Conservation (phyloP, 2,329 filamentous ascomycete species). For the Venturia asperata region DNA sequence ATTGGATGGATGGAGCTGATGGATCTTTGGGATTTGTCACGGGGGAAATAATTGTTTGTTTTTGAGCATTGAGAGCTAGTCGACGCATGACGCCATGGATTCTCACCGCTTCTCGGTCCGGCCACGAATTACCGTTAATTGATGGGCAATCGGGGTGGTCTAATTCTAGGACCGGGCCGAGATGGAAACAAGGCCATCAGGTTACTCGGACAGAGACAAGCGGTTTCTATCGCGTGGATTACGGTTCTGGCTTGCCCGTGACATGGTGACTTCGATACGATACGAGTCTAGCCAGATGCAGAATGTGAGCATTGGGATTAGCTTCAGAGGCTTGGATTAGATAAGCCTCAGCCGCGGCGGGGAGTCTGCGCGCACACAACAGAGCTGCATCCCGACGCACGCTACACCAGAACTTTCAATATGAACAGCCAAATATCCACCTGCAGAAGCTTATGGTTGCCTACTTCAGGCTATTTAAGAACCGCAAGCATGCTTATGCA, state of each 20-base stretch:
- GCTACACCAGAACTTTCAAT: too few relatives aligned
- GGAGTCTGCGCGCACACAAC: neutral
- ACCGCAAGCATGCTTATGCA: neutral
- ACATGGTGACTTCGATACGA: too few relatives aligned
- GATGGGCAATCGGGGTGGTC: too few relatives aligned
- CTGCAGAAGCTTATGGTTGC: neutral
- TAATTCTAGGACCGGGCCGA: too few relatives aligned
- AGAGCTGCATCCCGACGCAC: neutral
- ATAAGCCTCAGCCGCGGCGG: too few relatives aligned
- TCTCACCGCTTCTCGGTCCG: neutral
- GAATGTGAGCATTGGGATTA: neutral
- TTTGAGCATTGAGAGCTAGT: neutral
- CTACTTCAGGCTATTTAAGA: neutral
- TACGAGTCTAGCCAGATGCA: neutral
- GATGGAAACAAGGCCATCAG: too few relatives aligned
- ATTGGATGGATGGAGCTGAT: neutral
- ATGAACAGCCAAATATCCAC: neutral
- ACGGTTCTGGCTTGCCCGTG: too few relatives aligned
- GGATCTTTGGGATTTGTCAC: neutral
- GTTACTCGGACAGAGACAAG: too few relatives aligned
- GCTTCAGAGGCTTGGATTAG: neutral
- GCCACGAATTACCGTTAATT: too few relatives aligned
- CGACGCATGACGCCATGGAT: slow-evolving; percentile 5
- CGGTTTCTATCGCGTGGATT: too few relatives aligned
- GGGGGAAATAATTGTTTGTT: neutral